phyloP scores from a whole-genome alignment of 441 rosid genomes.

The Flueggea neowawraea region DNA sequence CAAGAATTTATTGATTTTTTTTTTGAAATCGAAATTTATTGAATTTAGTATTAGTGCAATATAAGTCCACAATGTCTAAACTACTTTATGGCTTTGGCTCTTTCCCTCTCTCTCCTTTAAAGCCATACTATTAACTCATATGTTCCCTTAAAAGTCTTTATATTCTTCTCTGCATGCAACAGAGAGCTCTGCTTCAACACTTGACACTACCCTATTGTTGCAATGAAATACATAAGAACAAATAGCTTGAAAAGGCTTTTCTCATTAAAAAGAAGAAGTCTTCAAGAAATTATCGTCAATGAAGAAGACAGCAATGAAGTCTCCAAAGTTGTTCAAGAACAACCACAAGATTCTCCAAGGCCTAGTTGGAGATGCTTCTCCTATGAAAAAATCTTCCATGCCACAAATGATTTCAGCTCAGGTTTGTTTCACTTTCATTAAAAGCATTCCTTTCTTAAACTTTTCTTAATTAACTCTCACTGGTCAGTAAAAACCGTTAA shows the following conservation, averaged over 20 bases:
- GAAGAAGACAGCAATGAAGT: constrained; percentile 12
- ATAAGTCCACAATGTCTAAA: no score
- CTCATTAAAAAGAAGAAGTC: constrained; percentile 55
- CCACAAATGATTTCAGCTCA: constrained; percentile 70
- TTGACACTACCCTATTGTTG: constrained; percentile 2
- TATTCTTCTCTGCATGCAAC: constrained; percentile 26
- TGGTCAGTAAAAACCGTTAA: background rate
- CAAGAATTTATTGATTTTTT: no score
- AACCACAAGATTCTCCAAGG: constrained; percentile 34
- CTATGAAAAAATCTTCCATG: constrained; percentile 63
- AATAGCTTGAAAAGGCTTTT: constrained; percentile 74
- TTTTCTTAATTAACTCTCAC: background rate
- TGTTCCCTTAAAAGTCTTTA: background rate
- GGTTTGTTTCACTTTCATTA: constrained; percentile 33
- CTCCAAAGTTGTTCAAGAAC: constrained; percentile 24
- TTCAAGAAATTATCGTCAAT: constrained; percentile 31
- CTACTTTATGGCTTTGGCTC: no score
- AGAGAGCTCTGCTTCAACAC: constrained; percentile 16
- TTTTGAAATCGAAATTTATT: no score
- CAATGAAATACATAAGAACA: constrained; percentile 75
- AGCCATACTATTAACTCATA: no score
- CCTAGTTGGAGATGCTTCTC: constrained; percentile 97
- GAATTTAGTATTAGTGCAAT: no score
- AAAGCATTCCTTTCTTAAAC: background rate
- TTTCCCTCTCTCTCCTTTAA: no score